Base-by-base conservation (phyloP, 2,329 filamentous ascomycete genomes). In the Fusarium pininemorale region DNA sequence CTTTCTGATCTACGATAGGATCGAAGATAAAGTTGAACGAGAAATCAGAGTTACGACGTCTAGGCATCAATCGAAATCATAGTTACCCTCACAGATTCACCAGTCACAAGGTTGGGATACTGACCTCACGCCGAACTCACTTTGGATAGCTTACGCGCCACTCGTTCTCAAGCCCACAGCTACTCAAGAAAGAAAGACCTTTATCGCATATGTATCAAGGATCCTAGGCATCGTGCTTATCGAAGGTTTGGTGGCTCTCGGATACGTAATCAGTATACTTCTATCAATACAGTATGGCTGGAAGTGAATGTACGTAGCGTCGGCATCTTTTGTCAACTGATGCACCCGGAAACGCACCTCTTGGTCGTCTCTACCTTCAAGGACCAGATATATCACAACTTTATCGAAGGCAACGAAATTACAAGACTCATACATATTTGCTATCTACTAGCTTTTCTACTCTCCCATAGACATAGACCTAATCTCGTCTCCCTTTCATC, bases 401-500 rank as follows among this genome's bases (percentile, higher is more conserved):
- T 14, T 4, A 14, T 13, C 0, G 24, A 22, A 7, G 6, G 0
- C 6, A 11, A 3, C 0, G 0, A 22, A 0, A 22, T 47, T 47
- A 22, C 26, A 28, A 28, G 4, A 28, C 6, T 28, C 9, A 14
- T 11, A 11, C 6, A 28, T 28, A 6, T 22, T 28, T 47, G 45
- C 45, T 28, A 22, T 28, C 6, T 28, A 7, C 18, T 15, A 47
- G 45, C 26, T 47, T 47, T 47, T 6, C 26, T 22, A 1, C 6
- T 22, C 12, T 22, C 2, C 8, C 45, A 28, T 22, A 15, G 11
- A 0, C 13, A 22, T 2, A 5, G 5, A 28, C 6, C 2, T 14
- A 28, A 20, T 11, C 8, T 20, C 9, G 4, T 28, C 4, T 7
- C 6, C 45, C 9, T 26, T 20, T 47, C 26, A 11, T 15, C 13